Evolutionary conservation across 129 eudicot genomes (phyloP).

Genomic region (Erigeron canadensis): DNA sequence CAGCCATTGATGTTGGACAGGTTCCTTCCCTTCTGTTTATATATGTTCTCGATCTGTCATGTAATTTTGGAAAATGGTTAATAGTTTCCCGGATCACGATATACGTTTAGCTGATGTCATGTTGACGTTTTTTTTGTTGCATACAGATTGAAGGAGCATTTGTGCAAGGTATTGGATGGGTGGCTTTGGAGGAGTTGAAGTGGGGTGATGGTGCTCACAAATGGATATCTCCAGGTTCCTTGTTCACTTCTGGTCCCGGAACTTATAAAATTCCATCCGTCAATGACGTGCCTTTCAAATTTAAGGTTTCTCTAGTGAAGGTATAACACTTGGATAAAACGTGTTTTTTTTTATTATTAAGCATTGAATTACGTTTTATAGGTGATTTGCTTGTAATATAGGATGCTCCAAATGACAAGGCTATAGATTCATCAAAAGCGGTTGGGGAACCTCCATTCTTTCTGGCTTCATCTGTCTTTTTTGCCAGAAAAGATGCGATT

Average conservation of each 20-base stretch:
- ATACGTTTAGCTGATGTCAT: neutral
- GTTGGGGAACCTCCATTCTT: slow-evolving; percentile 99
- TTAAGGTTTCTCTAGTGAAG: slow-evolving; percentile 82
- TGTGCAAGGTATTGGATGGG: slow-evolving; percentile 96
- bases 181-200: slow-evolving; percentile 91
- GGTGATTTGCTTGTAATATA: slow-evolving; percentile 31
- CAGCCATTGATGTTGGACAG: slow-evolving; percentile 99
- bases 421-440: slow-evolving; percentile 94
- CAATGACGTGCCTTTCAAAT: slow-evolving; percentile 82
- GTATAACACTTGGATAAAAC: slow-evolving; percentile 33
- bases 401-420: slow-evolving; percentile 89
- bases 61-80: slow-evolving; percentile 8
- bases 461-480: slow-evolving; percentile 80
- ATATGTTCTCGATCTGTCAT: neutral
- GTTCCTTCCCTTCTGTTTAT: slow-evolving; percentile 28
- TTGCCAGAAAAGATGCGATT: slow-evolving; percentile 88
- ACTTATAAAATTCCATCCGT: slow-evolving; percentile 88
- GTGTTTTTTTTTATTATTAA: neutral
- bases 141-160: slow-evolving; percentile 96
- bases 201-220: slow-evolving; percentile 96
- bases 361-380: too few species aligned
- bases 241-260: slow-evolving; percentile 93
- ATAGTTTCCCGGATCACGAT: neutral
- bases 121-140: neutral
- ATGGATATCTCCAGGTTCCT: slow-evolving; percentile 79